Evolutionary conservation across 306 rosid species (phyloP).

Genomic region (Cucumis cinereus): DNA sequence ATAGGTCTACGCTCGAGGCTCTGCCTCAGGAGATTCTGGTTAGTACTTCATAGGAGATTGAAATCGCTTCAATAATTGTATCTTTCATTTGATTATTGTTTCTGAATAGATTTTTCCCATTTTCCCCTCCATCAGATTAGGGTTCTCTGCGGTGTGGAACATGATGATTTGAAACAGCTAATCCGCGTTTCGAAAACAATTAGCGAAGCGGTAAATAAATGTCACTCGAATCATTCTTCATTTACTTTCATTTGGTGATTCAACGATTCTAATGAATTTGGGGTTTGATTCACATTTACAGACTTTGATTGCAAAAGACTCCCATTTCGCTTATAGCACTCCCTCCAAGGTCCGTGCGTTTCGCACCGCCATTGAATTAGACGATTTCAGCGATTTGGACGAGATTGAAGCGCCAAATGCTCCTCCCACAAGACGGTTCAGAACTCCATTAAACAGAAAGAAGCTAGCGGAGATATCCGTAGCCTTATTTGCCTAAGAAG

Average conservation of each 20-base stretch:
- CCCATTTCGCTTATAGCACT: conserved; percentile 52
- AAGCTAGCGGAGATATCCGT: conserved; percentile 32
- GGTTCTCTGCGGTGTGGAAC: conserved; percentile 55
- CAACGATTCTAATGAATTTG: conserved; percentile 5
- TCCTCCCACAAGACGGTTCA: conserved; percentile 23
- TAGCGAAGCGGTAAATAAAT: conserved; percentile 53
- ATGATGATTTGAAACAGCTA: conserved; percentile 62
- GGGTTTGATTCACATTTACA: conserved; percentile 16
- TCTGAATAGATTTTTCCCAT: neutral
- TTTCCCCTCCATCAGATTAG: conserved; percentile 25
- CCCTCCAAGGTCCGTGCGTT: conserved; percentile 42
- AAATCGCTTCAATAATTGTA: neutral
- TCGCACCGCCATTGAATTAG: conserved; percentile 16
- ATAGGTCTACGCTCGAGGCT: conserved; percentile 35
- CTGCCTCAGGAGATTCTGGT: conserved; percentile 69
- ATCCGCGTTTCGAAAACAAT: conserved; percentile 42
- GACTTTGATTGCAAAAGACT: conserved; percentile 38
- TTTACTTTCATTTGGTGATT: neutral
- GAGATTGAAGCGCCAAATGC: conserved; percentile 46
- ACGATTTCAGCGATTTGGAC: conserved; percentile 13
- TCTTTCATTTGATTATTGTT: neutral
- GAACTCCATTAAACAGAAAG: conserved; percentile 16
- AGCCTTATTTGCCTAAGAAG: conserved; percentile 29
- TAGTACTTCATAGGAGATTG: conserved; percentile 9
- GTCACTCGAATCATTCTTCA: neutral